Conservation (phyloP, 2,329 filamentous ascomycete species). For the Metarhizium album region DNA sequence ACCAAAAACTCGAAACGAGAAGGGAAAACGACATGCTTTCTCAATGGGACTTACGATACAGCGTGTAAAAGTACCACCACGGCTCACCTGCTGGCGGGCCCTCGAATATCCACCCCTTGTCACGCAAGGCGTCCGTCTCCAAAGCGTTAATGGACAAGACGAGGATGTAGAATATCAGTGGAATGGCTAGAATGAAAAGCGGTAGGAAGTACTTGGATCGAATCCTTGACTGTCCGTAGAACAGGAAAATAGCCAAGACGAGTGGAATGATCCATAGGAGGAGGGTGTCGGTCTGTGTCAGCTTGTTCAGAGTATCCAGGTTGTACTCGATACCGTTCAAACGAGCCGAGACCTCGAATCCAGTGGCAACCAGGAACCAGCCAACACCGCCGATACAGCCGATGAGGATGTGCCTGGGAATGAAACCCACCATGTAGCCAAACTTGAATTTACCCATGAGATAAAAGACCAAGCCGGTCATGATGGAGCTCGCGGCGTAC, state of each 20-base stretch:
- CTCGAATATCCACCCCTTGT: conserved; percentile 82
- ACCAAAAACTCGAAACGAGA: neutral
- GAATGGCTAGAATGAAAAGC: conserved; percentile 72
- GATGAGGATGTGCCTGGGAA: conserved; percentile 89
- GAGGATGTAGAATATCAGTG: conserved; percentile 66
- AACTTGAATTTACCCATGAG: conserved; percentile 78
- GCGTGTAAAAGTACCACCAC: conserved; percentile 96
- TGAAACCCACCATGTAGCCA: conserved; percentile 91
- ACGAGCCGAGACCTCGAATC: conserved; percentile 84
- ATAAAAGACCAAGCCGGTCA: conserved; percentile 89
- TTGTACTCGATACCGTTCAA: conserved; percentile 80
- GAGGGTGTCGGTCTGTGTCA: conserved; percentile 64
- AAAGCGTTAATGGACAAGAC: conserved; percentile 60
- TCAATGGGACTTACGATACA: conserved; percentile 60
- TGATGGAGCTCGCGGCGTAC: conserved; percentile 79
- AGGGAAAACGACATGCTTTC: neutral
- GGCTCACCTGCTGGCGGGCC: conserved; percentile 75
- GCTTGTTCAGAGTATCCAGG: conserved; percentile 60
- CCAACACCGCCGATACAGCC: conserved; percentile 96
- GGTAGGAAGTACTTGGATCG: conserved; percentile 80
- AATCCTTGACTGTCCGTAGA: conserved; percentile 64
- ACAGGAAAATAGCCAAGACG: conserved; percentile 61
- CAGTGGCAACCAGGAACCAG: conserved; percentile 86
- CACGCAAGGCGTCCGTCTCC: conserved; percentile 54
- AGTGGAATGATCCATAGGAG: conserved; percentile 78